A percentile compares a stretch with the other conserved stretches of the same genome.
These are phyloP conservation scores for Fusarium graminum DNA, from an alignment of 2,329 filamentous ascomycete genomes.

Conservation along the genomic window DNA sequence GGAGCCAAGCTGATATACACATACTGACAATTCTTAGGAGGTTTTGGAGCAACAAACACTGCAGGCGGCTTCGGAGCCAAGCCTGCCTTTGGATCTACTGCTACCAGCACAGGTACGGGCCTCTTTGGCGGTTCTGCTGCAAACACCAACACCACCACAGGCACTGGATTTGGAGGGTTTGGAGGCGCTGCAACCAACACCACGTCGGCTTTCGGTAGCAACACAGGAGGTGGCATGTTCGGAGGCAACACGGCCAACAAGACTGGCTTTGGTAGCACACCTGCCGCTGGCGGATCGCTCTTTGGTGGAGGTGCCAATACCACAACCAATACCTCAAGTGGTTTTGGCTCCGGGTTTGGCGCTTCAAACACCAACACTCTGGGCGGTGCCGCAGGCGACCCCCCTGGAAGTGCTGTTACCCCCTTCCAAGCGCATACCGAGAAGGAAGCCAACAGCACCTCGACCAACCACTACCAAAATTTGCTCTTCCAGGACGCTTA, in stretches of 20 bases:
- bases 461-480: slow-evolving; percentile 79
- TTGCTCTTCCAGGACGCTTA: slow-evolving; percentile 84
- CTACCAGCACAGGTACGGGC: slow-evolving; percentile 57
- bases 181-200: slow-evolving; percentile 51
- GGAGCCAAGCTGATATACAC: slow-evolving; percentile 12
- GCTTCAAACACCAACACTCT: slow-evolving; percentile 63
- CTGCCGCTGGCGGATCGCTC: slow-evolving; percentile 59
- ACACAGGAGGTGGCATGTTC: slow-evolving; percentile 64
- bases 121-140: slow-evolving; percentile 61
- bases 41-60: slow-evolving; percentile 55
- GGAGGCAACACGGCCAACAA: slow-evolving; percentile 63
- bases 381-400: slow-evolving; percentile 65
- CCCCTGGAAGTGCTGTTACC: slow-evolving; percentile 76
- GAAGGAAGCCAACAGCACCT: slow-evolving; percentile 74
- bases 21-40: slow-evolving; percentile 49
- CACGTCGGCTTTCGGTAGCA: slow-evolving; percentile 57
- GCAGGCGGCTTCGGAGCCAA: slow-evolving; percentile 59
- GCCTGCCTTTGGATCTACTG: slow-evolving; percentile 65
- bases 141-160: slow-evolving; percentile 55
- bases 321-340: slow-evolving; percentile 51
- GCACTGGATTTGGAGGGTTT: slow-evolving; percentile 60
- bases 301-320: slow-evolving; percentile 59
- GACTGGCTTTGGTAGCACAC: slow-evolving; percentile 62
- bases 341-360: slow-evolving; percentile 59
- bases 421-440: slow-evolving; percentile 78